Evolutionary conservation across 768 basidiomycete genomes (phyloP), one percentile per base, ranked within the genome.

Genomic region (Xerocomellus chrysenteron): DNA sequence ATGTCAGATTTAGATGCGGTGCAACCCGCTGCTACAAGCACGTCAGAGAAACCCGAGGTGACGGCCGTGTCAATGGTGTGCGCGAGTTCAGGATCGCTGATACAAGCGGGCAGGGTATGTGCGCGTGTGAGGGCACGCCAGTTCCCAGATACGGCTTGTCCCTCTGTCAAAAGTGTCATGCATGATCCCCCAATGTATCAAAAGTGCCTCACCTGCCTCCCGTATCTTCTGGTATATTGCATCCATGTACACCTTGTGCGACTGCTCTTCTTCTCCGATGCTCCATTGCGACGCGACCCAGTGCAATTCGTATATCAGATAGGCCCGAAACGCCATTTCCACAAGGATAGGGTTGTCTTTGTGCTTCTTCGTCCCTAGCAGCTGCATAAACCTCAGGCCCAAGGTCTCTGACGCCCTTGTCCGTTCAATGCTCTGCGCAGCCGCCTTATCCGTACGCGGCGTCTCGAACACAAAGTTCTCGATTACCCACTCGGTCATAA

Each of bases 401-500:
- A 69, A 55, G 5, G 42, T 52, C 8, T 58, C 41, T 10, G 35
- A 49, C 10, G 55, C 21, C 44, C 62, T 54, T 21, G 64, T 54
- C 35, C 57, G 52, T 45, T 66, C 57, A 16, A 16, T 42, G 36
- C 12, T 47, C 43, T 19, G 50, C 26, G 41, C 35, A 40, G 17
- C 57, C 54, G 21, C 55, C 50, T 5, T 51, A 53, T 54, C 53
- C 45, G 47, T 24, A 42, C 36, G 50, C 14, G 24, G 45, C 1
- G 4, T 28, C 47, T 63, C 66, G 36, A 73, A 64, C 8, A 51
- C 59, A 62, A 77, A 74, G 3, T 71, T 50, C 52, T 79, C 80
- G 5, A 77, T 69, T 14, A 78, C 71, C 50, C 75, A 61, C 52
- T 82, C 79, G 7, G 79, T 74, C 48, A 83, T 73, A 37, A 68